Conservation (phyloP, 345 rosid genomes). For the Eucalyptus shirleyi region DNA sequence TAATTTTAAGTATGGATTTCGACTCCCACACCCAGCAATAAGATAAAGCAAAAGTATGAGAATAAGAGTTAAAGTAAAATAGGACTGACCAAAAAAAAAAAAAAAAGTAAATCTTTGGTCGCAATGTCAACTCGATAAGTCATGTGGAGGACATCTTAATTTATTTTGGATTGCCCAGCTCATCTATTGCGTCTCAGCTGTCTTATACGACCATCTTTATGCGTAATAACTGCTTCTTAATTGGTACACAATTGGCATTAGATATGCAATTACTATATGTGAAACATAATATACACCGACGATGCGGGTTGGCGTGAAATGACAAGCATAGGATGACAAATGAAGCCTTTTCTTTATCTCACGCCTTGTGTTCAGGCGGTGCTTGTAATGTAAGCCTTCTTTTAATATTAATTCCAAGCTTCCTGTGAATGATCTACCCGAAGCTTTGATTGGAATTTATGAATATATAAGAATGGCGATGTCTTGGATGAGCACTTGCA, state of each 20-base stretch:
- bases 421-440: neutral
- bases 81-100: too few species aligned
- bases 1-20: fast-evolving
- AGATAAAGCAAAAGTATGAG: fast-evolving
- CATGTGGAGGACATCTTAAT: neutral
- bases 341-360: neutral
- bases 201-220: neutral
- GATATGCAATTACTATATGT: neutral
- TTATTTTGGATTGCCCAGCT: neutral
- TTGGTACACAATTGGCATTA: neutral
- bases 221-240: neutral
- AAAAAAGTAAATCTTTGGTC: neutral
- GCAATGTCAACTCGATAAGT: neutral
- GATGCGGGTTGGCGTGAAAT: neutral
- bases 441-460: neutral
- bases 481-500: neutral
- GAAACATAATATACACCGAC: neutral
- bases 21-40: fast-evolving
- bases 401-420: neutral
- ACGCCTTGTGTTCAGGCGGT: neutral
- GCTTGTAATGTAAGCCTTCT: neutral
- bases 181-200: neutral
- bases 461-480: neutral
- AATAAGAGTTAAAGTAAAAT: too few species aligned
- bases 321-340: neutral